Base-by-base conservation (phyloP, 2,329 filamentous ascomycete species). In the Colletotrichum sp. region DNA sequence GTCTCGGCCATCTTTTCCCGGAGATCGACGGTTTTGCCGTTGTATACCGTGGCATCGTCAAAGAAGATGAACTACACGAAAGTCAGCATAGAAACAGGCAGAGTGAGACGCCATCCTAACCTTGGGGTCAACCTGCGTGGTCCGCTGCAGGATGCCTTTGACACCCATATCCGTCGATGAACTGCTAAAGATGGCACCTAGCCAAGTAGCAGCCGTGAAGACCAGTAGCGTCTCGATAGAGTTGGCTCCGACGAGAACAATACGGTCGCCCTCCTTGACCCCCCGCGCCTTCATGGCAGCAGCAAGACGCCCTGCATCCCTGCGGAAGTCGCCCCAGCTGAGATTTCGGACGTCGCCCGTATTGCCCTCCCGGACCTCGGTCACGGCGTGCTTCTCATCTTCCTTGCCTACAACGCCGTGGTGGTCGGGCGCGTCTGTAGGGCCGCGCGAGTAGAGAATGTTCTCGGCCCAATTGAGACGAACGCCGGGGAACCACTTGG, bases 91-190 rank as follows among this genome's bases (percentile, higher is more conserved):
- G 43, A 8, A 9, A 26, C 26, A 24, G 32, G 8, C 13, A 4
- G 8, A 26, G 2, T 28, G 61, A 3, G 3, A 5, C 10, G 32
- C 2, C 2, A 16, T n/a, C 12, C 61, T 69, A 77, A 90, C 89
- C 86, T 91, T 93, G 5, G 95, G 95, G 78, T 92, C 89, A 75
- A 97, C 92, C 86, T 97, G 95, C 64, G 92, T 84, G 30, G 94
- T 87, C 38, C 95, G 87, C 83, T 97, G 94, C 78, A 97, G 79
- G 21, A 97, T 90, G 0, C 95, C 95, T 77, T 93, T 92, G 16
- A 93, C 92, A 0, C 95, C 95, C 93, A 97, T 97, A 83, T 97
- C 95, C 0, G 95, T 96, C 9, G 92, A 94, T 69, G 91, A 93
- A 63, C 91, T 94, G 78, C 92, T 94, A 81, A 97, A 97, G 2